Evolutionary conservation across 2,329 filamentous ascomycete genomes (phyloP), one percentile per base, ranked within the genome.

Genomic region (Zymoseptoria passerinii): DNA sequence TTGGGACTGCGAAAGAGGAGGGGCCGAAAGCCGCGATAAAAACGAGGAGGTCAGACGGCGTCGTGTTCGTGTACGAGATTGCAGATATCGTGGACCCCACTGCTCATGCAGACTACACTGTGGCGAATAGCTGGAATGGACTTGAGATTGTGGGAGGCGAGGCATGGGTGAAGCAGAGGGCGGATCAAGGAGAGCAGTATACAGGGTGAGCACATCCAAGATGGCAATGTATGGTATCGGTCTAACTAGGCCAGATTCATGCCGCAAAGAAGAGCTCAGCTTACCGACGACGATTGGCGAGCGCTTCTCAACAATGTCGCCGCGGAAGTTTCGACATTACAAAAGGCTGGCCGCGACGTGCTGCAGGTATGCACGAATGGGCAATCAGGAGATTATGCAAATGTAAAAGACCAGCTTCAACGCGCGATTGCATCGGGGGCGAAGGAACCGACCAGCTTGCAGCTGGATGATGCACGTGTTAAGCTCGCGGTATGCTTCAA

Each of bases 361-460:
- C 62, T 67, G 13, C 65, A 70, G 50, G 63, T 74, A n/a, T 74
- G 71, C 61, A 65, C 35, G 35, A 16, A 16, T 44, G 35, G n/a
- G 35, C 35, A 44, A 44, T 44, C 35, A 44, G 35, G 72, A 18
- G 64, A 73, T 44, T 50, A 54, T 16, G 35, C 27, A 48, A 27
- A 7, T 13, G 35, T 55, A 40, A 23, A 19, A 19, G 23, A 19
- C 53, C 28, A 28, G 51, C 28, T 96, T 81, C 53, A 96, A 83
- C 1, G 92, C 96, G 68, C 92, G 82, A 50, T 92, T 96, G 73
- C 35, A n/a, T 95, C 96, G 59, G 92, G 92, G 74, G 96, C 92
- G 73, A 97, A 96, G n/a, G 90, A 86, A 4, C 92, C 92, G 63
- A 96, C 84, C 4, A 44, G 35, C 13, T n/a, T 44, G 16, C 35